These are phyloP conservation scores for Suillus weaverae DNA, from an alignment of 768 basidiomycete species.

Conservation along the genomic window DNA sequence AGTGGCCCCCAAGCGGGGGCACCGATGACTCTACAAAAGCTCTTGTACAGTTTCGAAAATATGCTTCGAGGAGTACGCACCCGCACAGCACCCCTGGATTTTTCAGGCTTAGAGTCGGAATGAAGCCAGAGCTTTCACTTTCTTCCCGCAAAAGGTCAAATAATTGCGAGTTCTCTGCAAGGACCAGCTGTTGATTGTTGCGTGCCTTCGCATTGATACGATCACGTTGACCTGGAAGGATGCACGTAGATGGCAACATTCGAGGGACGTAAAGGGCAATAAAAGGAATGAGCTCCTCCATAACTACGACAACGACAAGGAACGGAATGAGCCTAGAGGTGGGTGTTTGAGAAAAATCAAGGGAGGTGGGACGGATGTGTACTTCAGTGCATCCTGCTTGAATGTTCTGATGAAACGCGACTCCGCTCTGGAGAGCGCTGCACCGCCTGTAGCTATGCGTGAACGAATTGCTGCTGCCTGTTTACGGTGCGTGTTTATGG, in stretches of 20 bases:
- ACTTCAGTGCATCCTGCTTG: constrained; percentile 73
- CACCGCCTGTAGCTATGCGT: constrained; percentile 60
- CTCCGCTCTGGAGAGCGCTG: constrained; percentile 66
- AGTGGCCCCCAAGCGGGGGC: constrained; percentile 40
- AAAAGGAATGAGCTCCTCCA: constrained; percentile 82
- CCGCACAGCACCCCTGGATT: constrained; percentile 51
- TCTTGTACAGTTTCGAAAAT: background rate
- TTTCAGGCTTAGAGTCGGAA: constrained; percentile 12
- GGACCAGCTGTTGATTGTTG: constrained; percentile 44
- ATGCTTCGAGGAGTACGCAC: constrained; percentile 38
- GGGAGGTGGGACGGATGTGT: constrained; percentile 16
- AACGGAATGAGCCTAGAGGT: constrained; percentile 67
- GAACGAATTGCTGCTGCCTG: constrained; percentile 53
- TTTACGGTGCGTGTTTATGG: constrained; percentile 62
- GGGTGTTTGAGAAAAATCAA: constrained; percentile 11
- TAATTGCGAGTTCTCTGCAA: constrained; percentile 36
- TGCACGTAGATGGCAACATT: constrained; percentile 83
- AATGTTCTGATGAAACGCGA: constrained; percentile 66
- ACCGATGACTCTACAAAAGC: constrained; percentile 32
- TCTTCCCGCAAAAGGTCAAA: constrained; percentile 38
- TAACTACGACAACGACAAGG: constrained; percentile 65
- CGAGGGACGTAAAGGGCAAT: constrained; percentile 84
- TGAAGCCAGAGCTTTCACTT: constrained; percentile 31
- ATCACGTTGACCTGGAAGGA: constrained; percentile 77
- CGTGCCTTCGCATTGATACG: constrained; percentile 56